A percentile compares a stretch with the other conserved stretches of the same genome.
Evolutionary conservation across 1,284 basidiomycete species (phyloP).

Genomic region (Ganoderma lingzhi): DNA sequence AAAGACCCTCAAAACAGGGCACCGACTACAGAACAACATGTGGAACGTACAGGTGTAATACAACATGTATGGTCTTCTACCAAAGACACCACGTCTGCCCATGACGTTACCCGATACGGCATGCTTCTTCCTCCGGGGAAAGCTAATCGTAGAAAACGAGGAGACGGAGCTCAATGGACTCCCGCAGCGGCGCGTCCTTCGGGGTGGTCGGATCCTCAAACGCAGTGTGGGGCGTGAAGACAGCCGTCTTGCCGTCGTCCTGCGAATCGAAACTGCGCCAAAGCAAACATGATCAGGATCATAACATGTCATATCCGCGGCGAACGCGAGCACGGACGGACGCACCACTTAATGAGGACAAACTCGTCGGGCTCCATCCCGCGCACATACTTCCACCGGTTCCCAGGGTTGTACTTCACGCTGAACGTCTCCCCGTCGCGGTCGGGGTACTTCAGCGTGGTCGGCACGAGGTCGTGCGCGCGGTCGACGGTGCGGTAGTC

Average conservation of each 20-base stretch:
- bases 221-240: conserved; percentile 67
- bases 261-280: conserved; percentile 57
- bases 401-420: conserved; percentile 59
- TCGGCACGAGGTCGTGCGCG: conserved; percentile 55
- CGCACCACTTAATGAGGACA: conserved; percentile 74
- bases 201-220: conserved; percentile 65
- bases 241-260: conserved; percentile 58
- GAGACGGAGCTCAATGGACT: conserved; percentile 67
- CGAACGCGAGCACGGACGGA: conserved; percentile 22
- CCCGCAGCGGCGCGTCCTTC: conserved; percentile 54
- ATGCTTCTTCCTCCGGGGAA: not conserved
- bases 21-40: not conserved
- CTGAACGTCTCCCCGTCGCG: conserved; percentile 65
- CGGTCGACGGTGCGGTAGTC: conserved; percentile 65
- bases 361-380: conserved; percentile 71
- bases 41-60: conserved; percentile 6
- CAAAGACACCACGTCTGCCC: not conserved
- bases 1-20: not conserved
- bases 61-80: not conserved
- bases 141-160: conserved; percentile 67
- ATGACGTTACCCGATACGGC: not conserved
- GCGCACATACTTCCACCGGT: conserved; percentile 71
- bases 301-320: not conserved
- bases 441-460: conserved; percentile 60
- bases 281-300: conserved; percentile 9